These are phyloP conservation scores for Aegilops speltoides DNA, from an alignment of 176 grass and related monocot species.

Conservation along the genomic window DNA sequence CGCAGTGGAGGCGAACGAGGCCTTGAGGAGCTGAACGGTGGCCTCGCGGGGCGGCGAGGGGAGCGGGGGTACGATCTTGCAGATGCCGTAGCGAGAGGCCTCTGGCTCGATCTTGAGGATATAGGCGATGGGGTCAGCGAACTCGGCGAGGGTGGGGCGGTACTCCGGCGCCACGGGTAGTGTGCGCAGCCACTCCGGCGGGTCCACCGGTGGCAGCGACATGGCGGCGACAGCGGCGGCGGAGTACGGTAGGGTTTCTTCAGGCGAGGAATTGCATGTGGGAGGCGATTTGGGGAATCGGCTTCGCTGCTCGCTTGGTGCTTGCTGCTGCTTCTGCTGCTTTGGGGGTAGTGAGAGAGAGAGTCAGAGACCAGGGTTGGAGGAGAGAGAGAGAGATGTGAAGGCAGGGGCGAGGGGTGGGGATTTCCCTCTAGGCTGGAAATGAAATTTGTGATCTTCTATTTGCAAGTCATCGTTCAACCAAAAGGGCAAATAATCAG, in stretches of 20 bases:
- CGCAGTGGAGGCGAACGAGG: slow-evolving; percentile 66
- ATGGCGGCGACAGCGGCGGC: not conserved
- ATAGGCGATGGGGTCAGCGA: slow-evolving; percentile 90
- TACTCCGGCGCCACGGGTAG: slow-evolving; percentile 90
- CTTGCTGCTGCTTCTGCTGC: slow-evolving; percentile 12
- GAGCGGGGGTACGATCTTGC: slow-evolving; percentile 92
- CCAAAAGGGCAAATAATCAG: not conserved
- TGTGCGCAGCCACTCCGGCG: slow-evolving; percentile 69
- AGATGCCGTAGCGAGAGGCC: slow-evolving; percentile 94
- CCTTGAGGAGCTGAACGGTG: slow-evolving; percentile 61
- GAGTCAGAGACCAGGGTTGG: not conserved
- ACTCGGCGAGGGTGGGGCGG: slow-evolving; percentile 71
- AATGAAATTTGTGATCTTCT: not conserved
- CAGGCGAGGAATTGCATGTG: slow-evolving; percentile 45
- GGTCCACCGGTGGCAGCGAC: slow-evolving; percentile 44
- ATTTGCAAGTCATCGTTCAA: not conserved
- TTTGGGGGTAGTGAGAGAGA: slow-evolving; percentile 29
- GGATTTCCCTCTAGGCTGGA: not conserved
- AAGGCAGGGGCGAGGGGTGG: no score
- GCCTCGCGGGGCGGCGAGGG: slow-evolving; percentile 59
- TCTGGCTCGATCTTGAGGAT: slow-evolving; percentile 95
- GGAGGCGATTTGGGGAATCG: slow-evolving; percentile 48
- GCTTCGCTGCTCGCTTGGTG: slow-evolving; percentile 21
- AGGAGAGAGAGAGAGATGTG: not conserved
- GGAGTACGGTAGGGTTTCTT: slow-evolving; percentile 15